Conservation (phyloP, 169 alveolate species). For the Plasmodium sp. region DNA sequence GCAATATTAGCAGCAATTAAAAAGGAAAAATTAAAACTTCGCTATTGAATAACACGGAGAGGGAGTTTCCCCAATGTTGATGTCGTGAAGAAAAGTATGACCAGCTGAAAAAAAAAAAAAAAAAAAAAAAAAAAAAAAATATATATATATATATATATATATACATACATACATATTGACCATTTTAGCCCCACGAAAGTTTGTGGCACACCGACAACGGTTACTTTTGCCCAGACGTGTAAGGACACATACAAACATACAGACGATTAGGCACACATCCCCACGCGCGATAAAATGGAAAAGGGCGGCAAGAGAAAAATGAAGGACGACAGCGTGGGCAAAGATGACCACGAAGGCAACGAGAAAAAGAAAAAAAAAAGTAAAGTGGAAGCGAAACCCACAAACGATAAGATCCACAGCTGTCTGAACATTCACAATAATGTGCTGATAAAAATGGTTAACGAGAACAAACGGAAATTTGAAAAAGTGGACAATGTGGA, state of each 20-base stretch:
- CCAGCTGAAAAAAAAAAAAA: not conserved
- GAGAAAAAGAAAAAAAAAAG: conserved; percentile 38
- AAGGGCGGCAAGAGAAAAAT: conserved; percentile 27
- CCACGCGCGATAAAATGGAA: conserved; percentile 24
- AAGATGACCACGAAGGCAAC: conserved; percentile 21
- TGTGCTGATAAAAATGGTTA: conserved; percentile 18
- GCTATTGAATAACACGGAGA: not conserved
- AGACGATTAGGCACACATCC: not conserved
- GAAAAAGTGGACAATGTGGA: conserved; percentile 31
- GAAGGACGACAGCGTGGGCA: not conserved
- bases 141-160: not conserved
- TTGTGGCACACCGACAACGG: not conserved
- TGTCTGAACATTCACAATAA: conserved; percentile 49
- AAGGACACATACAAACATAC: not conserved
- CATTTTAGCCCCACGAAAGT: not conserved
- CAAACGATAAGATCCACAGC: conserved; percentile 7
- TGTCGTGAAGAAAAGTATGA: not conserved
- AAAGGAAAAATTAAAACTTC: not conserved
- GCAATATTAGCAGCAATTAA: not conserved
- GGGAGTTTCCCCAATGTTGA: not conserved
- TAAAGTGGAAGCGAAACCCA: conserved; percentile 32
- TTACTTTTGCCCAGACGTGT: not conserved
- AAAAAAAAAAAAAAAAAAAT: not conserved
- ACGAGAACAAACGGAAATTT: conserved; percentile 46
- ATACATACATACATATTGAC: not conserved